Conservation (phyloP, 2,329 filamentous ascomycete genomes). For the Trichophyton benhamiae region DNA sequence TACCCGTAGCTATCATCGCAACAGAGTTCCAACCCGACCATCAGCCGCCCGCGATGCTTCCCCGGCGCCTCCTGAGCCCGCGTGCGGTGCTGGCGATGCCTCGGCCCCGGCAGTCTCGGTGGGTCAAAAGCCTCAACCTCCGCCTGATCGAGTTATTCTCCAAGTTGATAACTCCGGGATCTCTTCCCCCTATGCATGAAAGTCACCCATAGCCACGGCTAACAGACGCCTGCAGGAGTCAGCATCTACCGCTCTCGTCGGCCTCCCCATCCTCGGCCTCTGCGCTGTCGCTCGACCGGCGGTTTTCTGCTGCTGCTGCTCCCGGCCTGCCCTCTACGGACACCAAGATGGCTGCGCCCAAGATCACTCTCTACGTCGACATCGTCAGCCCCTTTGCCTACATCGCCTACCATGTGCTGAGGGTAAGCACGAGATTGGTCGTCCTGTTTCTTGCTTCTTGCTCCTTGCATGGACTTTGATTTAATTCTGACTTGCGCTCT, state of each 20-base stretch:
- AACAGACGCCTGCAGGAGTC: background rate
- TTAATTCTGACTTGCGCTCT: background rate
- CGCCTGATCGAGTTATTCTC: background rate
- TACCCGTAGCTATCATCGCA: background rate
- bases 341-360: conserved; percentile 33
- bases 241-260: background rate
- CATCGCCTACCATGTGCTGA: conserved; percentile 44
- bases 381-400: conserved; percentile 50
- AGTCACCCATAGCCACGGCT: background rate
- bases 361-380: conserved; percentile 48
- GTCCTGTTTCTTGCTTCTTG: background rate
- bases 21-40: no score
- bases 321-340: background rate
- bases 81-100: background rate
- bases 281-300: background rate
- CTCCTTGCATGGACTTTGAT: no score
- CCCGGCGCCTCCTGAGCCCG: background rate
- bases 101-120: background rate
- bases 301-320: background rate
- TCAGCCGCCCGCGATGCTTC: background rate
- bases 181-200: background rate
- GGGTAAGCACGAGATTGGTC: conserved; percentile 29
- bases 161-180: background rate
- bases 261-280: background rate
- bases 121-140: background rate